Conservation (phyloP, 768 basidiomycete genomes). For the Sarcodon sp. region DNA sequence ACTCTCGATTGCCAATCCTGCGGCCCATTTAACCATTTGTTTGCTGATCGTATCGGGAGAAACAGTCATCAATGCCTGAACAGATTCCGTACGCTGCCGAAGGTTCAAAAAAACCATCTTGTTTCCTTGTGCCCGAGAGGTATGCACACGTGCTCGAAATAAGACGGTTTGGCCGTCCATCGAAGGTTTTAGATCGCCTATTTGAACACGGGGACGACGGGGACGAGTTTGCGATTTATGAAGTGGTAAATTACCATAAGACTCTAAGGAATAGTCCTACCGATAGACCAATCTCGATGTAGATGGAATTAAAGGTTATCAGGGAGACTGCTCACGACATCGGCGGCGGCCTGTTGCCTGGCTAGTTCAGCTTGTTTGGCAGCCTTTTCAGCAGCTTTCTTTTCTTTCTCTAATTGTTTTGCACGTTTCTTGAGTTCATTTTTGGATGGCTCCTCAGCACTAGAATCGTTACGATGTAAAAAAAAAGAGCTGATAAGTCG, state of each 20-base stretch:
- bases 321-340: conserved; percentile 31
- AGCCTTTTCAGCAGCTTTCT: conserved; percentile 78
- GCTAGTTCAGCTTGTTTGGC: conserved; percentile 69
- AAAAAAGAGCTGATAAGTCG: neutral
- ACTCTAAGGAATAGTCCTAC: conserved; percentile 66
- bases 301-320: conserved; percentile 2
- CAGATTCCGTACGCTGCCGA: conserved; percentile 75
- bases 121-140: conserved; percentile 81
- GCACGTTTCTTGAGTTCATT: conserved; percentile 84
- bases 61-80: conserved; percentile 75
- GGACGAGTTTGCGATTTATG: conserved; percentile 84
- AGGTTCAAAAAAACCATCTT: conserved; percentile 94
- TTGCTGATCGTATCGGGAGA: conserved; percentile 75
- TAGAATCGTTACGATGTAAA: conserved; percentile 4
- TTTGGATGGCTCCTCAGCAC: conserved; percentile 37
- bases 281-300: neutral
- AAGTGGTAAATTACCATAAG: conserved; percentile 81
- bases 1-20: conserved; percentile 66
- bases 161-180: conserved; percentile 66
- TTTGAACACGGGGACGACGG: conserved; percentile 44
- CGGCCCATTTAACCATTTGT: conserved; percentile 95
- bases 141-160: conserved; percentile 85
- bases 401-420: conserved; percentile 84
- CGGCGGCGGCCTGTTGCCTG: conserved; percentile 49
- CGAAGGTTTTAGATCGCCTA: conserved; percentile 46